Base-by-base conservation (phyloP, 148 eudicot species). In the Bassia scoparia region DNA sequence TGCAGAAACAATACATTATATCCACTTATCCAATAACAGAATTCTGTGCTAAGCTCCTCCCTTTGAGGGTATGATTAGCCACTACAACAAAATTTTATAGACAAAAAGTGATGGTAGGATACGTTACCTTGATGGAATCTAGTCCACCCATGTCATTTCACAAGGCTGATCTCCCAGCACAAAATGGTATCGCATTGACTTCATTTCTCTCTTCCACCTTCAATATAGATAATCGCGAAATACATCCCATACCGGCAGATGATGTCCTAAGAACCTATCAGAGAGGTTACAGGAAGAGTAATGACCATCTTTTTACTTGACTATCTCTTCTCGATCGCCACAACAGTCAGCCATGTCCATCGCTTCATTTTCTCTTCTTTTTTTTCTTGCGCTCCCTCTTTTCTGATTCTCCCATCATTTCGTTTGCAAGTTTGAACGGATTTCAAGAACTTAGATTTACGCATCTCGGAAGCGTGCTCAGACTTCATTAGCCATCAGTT, bases 381-480 rank as follows among this genome's bases (percentile, higher is more conserved):
- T 87, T 95, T 55, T 81, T 91, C 82, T 83, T 87, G 82, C 71
- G 84, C 61, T 83, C 92, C 68, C 82, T 71, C 81, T 83, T 76
- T 33, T 85, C 87, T 21, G 80, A n/a, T 60, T 74, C 83, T 81
- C 38, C 72, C 78, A 66, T 87, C 89, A 59, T 56, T 75, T 29
- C 82, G 89, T 88, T 81, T 0, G 87, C 84, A 61, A 86, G 81
- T 23, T 80, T 50, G 90, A 65, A 46, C 97, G 92, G 71, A 95
- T 82, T 77, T 89, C 96, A 24, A 77, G 84, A 92, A 76, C 71
- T 88, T 95, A 15, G 82, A 26, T 79, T 88, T 91, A 30, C n/a
- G 96, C 99, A 75, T 91, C 96, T 76, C 77, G 80, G 70, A 95
- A 95, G 27, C 84, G 97, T 71, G 92, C 89, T 95, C 96, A 0